Evolutionary conservation across 164 flowering plant species (phyloP).

Genomic region (Stephania yunnanensis): DNA sequence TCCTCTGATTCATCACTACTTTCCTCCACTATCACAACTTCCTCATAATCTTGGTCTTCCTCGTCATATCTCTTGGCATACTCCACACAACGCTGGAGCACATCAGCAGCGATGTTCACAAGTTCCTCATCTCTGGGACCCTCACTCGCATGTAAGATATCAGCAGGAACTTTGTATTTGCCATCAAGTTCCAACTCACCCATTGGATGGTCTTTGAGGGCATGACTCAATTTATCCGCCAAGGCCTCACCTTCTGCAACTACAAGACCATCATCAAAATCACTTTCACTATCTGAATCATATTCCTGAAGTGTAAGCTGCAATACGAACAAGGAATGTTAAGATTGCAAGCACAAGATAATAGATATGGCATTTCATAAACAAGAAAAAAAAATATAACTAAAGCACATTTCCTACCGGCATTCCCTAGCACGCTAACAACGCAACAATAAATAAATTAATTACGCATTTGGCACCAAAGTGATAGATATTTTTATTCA

Average conservation of each 20-base stretch:
- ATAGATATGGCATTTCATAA: not conserved
- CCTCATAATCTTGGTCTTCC: constrained; percentile 35
- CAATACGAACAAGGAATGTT: constrained; percentile 3
- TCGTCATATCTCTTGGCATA: constrained; percentile 72
- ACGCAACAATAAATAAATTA: not conserved
- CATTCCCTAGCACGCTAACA: not conserved
- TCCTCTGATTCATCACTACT: constrained; percentile 79
- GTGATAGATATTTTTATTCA: not conserved
- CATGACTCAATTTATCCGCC: constrained; percentile 49
- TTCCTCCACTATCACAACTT: constrained; percentile 47
- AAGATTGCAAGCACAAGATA: not conserved
- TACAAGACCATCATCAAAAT: constrained; percentile 30
- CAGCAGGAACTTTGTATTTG: constrained; percentile 57
- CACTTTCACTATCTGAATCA: constrained; percentile 47
- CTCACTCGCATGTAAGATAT: constrained; percentile 33
- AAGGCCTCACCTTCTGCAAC: constrained; percentile 45
- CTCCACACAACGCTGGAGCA: constrained; percentile 57
- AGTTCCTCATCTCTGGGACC: constrained; percentile 23
- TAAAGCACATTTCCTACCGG: not conserved
- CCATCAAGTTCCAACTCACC: constrained; percentile 45
- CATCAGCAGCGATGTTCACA: constrained; percentile 43
- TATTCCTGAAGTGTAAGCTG: constrained; percentile 77
- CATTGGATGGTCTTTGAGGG: constrained; percentile 29
- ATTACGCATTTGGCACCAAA: not conserved
- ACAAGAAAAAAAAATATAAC: not conserved